Evolutionary conservation across 2,329 filamentous ascomycete species (phyloP).

Genomic region (Sclerotinia minor): DNA sequence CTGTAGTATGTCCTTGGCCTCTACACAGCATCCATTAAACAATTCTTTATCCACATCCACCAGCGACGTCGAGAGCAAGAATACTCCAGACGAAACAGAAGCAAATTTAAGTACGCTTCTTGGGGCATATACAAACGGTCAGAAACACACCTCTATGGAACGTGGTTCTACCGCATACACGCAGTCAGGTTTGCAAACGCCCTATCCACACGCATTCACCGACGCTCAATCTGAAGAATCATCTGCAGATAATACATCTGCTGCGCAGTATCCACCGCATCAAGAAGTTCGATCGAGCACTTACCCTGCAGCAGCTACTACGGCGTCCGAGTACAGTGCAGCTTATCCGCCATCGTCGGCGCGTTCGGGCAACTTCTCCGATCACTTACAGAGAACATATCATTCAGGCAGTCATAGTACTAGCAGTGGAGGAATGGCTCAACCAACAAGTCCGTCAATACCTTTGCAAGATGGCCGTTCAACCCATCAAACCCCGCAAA

Average conservation of each 20-base stretch:
- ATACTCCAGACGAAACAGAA: slow-evolving; percentile 34
- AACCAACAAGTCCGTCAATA: slow-evolving; percentile 98
- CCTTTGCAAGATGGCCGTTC: slow-evolving; percentile 74
- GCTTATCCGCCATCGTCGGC: slow-evolving; percentile 66
- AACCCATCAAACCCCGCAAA: slow-evolving; percentile 72
- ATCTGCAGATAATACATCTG: slow-evolving; percentile 86
- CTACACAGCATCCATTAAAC: slow-evolving; percentile 35
- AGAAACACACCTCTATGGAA: slow-evolving; percentile 52
- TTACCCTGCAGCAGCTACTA: slow-evolving; percentile 69
- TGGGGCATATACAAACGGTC: slow-evolving; percentile 35
- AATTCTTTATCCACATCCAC: slow-evolving; percentile 30
- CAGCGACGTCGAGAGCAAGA: slow-evolving; percentile 24
- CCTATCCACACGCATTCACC: slow-evolving; percentile 65
- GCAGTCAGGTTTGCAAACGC: slow-evolving; percentile 84
- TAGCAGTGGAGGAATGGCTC: slow-evolving; percentile 88
- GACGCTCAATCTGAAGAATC: slow-evolving; percentile 81
- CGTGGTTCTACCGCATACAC: slow-evolving; percentile 71
- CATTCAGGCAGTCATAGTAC: slow-evolving; percentile 74
- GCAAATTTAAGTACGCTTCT: slow-evolving; percentile 40
- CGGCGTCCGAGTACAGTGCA: slow-evolving; percentile 84
- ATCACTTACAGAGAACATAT: slow-evolving; percentile 84
- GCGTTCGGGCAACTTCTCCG: slow-evolving; percentile 81
- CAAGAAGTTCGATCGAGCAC: slow-evolving; percentile 69
- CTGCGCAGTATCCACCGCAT: slow-evolving; percentile 83
- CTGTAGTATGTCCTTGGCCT: slow-evolving; percentile 43